Evolutionary conservation across 2,329 filamentous ascomycete species (phyloP), one percentile per base, ranked within the genome.

Genomic region (Chaetoscypha palmicola): DNA sequence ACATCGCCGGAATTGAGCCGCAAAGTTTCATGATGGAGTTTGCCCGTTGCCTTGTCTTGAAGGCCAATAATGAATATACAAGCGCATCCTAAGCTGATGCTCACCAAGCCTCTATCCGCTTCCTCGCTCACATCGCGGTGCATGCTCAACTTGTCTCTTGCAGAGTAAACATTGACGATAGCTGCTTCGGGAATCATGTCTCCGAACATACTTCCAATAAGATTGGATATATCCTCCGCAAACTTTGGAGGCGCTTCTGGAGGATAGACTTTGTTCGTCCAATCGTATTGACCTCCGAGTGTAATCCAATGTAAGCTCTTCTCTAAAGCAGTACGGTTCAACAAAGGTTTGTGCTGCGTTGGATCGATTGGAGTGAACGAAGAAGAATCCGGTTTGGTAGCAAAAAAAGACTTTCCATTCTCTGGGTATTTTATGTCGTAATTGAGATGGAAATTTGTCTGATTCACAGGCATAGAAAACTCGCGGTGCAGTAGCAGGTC

Each of bases 281-380:
- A 97, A 67, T 97, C 86, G 64, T 97, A 97, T 63, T 97, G 92
- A 0, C 89, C 91, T 38, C 92, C 92, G 2, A 98, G 76, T 0
- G 91, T 97, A 32, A 94, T 77, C 92, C 92, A 98, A 54, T 91
- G 87, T 19, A 97, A 74, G 49, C 86, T 90, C 50, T 82, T 84
- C 45, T 81, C 77, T 33, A 97, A 71, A 22, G 91, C 77, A 58
- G 82, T 81, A 38, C 76, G 70, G 41, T 85, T 70, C 2, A 77
- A 74, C 8, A 96, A 69, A 2, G 86, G 73, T 48, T 82, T 86
- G 65, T 96, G 90, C n/a, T 89, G 66, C 0, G 63, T 52, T 0
- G 84, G 71, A 56, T 94, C 80, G 43, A 85, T 84, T 5, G 91
- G 87, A 20, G 51, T 61, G 56, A 83, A 79, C 56, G 77, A 76